A percentile compares a stretch with the other conserved stretches of the same genome.
These are phyloP conservation scores for Gonapodya prolifera DNA, from an alignment of 192 early-diverging fungal species.

Conservation along the genomic window DNA sequence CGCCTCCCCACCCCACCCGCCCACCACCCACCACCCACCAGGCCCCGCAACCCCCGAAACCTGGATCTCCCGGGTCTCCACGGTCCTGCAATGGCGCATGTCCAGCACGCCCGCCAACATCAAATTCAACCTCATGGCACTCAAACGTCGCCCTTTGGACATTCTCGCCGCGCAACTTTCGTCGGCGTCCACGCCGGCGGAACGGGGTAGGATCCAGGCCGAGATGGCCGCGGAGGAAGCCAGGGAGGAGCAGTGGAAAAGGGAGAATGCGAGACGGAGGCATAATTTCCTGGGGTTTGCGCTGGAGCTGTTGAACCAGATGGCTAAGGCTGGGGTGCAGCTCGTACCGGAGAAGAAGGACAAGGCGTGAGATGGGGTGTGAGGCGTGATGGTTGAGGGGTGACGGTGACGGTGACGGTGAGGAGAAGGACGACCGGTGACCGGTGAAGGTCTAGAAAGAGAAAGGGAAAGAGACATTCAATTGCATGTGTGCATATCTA, in stretches of 20 bases:
- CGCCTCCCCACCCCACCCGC: not conserved
- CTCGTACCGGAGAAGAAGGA: not conserved
- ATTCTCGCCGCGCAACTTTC: not conserved
- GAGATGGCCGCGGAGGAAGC: not conserved
- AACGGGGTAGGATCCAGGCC: not conserved
- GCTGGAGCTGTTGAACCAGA: not conserved
- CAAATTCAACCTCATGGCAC: not conserved
- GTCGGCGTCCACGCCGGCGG: not conserved
- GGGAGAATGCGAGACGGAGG: not conserved
- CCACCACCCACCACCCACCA: not conserved
- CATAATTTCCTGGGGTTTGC: not conserved
- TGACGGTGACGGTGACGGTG: too few species aligned
- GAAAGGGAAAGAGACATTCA: too few species aligned
- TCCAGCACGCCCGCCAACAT: not conserved
- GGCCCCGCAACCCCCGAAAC: not conserved
- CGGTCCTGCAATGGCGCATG: not conserved
- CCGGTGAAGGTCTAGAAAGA: too few species aligned
- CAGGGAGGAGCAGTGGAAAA: not conserved
- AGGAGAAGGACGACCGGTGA: too few species aligned
- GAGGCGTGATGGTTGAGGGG: too few species aligned
- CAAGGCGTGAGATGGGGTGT: not conserved
- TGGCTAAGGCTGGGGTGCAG: not conserved
- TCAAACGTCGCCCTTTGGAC: not conserved
- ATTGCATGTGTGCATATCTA: too few species aligned
- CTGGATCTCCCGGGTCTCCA: not conserved